These are phyloP conservation scores for Telfairia occidentalis DNA, from an alignment of 331 rosid genomes.

Conservation along the genomic window DNA sequence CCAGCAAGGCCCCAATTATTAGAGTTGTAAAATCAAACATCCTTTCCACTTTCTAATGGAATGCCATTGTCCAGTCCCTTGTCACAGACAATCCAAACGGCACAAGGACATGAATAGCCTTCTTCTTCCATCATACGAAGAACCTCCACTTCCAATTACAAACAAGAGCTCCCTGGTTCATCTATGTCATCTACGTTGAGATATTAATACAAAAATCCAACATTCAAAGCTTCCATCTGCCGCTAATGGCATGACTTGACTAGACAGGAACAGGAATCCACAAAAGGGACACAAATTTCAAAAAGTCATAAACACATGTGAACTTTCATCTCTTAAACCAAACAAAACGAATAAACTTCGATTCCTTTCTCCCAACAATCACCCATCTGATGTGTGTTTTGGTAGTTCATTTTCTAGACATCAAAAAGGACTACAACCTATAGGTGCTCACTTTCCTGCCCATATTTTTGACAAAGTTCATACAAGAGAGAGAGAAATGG, in stretches of 20 bases:
- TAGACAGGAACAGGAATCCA: not conserved
- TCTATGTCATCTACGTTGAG: not conserved
- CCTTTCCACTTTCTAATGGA: not conserved
- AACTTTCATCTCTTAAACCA: not conserved
- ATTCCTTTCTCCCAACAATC: conserved; percentile 3
- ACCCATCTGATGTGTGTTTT: conserved; percentile 1
- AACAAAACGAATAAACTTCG: conserved; percentile 4
- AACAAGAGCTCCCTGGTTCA: not conserved
- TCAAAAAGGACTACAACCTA: not conserved
- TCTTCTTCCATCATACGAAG: not conserved
- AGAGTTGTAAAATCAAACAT: not conserved
- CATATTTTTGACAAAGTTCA: not conserved
- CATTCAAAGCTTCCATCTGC: not conserved
- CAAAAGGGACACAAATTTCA: not conserved
- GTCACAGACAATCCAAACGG: not conserved
- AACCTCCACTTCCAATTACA: not conserved
- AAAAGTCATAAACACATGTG: not conserved
- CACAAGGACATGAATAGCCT: not conserved
- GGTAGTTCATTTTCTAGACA: conserved; percentile 9
- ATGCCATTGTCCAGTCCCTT: not conserved
- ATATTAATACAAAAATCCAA: not conserved
- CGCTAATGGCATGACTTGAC: not conserved
- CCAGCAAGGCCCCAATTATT: not conserved
- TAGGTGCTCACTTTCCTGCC: not conserved
- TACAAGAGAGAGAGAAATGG: not conserved